phyloP scores from a whole-genome alignment of 2,329 filamentous ascomycete species.

The Trichoderma breve region DNA sequence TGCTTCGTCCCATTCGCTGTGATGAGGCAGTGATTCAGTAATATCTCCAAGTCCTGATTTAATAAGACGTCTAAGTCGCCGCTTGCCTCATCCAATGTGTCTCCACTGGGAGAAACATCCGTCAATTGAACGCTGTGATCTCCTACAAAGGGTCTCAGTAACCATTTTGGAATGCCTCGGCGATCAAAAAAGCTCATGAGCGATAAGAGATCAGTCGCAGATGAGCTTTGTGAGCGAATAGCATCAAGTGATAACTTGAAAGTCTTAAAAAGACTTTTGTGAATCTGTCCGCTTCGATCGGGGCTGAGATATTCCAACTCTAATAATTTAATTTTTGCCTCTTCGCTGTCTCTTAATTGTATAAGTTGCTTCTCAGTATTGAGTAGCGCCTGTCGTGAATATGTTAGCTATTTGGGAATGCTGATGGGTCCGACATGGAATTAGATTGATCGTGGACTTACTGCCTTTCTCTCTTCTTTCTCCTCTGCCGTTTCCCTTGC shows the following conservation, averaged over 20 bases:
- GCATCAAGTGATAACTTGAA: conserved; percentile 27
- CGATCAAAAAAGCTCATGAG: conserved; percentile 48
- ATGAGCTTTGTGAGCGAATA: conserved; percentile 33
- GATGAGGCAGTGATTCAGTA: background rate
- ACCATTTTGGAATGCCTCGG: conserved; percentile 38
- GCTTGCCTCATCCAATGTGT: background rate
- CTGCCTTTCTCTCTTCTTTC: background rate
- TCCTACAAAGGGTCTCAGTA: background rate
- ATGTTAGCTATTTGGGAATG: background rate
- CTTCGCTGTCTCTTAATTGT: conserved; percentile 7
- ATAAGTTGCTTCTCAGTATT: background rate
- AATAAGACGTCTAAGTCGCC: background rate
- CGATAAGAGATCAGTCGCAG: conserved; percentile 42
- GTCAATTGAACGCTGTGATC: background rate
- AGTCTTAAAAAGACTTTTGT: background rate
- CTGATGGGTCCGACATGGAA: too few relatives aligned
- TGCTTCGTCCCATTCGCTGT: background rate
- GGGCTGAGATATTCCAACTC: background rate
- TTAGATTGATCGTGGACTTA: background rate
- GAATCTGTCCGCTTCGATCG: background rate
- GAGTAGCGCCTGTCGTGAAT: background rate
- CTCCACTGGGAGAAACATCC: background rate
- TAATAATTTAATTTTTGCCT: conserved; percentile 3
- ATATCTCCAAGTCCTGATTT: background rate
- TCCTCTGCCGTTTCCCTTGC: too few relatives aligned